Percentiles rank a stretch among this genome's conserved stretches.
Evolutionary conservation across 1,139 yeast genomes (phyloP).

Genomic region (Tardiomyces digboiensis): DNA sequence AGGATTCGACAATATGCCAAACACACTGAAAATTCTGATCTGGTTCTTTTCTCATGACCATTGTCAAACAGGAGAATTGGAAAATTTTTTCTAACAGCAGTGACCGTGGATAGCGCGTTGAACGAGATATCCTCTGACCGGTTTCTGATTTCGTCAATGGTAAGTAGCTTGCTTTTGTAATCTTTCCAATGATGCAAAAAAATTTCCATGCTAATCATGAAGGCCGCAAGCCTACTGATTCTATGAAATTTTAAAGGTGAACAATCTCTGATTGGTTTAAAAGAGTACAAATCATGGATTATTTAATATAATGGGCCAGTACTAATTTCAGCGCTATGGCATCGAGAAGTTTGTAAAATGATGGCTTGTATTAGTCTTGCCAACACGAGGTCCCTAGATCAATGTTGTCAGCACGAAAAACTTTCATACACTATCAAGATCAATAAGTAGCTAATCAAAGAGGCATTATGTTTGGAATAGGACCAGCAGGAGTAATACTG

Average conservation of each 20-base stretch:
- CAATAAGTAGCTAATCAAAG: constrained; percentile 2
- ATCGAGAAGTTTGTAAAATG: too few species aligned
- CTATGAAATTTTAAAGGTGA: background rate
- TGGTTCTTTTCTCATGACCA: too few species aligned
- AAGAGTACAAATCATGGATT: background rate
- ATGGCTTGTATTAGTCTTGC: too few species aligned
- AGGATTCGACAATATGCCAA: constrained; percentile 48
- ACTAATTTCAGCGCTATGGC: too few species aligned
- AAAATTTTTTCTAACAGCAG: background rate
- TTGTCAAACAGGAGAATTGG: background rate
- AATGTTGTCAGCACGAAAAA: too few species aligned
- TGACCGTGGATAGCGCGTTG: too few species aligned
- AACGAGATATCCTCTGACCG: background rate
- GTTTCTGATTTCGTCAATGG: background rate
- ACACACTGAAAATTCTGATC: constrained; percentile 45
- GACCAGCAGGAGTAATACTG: constrained; percentile 85
- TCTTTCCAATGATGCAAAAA: constrained; percentile 20
- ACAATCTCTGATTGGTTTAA: constrained; percentile 1
- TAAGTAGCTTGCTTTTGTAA: background rate
- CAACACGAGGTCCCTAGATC: too few species aligned
- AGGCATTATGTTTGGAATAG: constrained; percentile 56
- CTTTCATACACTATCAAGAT: too few species aligned
- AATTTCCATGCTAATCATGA: constrained; percentile 34
- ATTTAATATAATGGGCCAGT: too few species aligned
- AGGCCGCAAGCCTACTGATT: constrained; percentile 1